Base-by-base conservation (phyloP, 371 early-diverging fungal species). In the Capillidium heterosporum region DNA sequence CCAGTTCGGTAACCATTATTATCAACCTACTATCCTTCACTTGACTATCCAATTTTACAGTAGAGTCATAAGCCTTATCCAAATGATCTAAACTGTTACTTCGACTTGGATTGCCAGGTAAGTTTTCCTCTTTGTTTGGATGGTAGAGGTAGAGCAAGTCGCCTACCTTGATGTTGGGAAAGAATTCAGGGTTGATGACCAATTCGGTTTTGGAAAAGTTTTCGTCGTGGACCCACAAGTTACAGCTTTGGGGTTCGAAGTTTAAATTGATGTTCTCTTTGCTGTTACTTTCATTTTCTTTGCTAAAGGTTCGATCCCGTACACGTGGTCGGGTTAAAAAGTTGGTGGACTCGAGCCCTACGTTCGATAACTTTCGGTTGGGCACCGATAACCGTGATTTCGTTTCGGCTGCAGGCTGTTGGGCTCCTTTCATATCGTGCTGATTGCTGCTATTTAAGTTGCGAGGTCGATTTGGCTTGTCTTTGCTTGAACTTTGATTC, bases 111-210 rank as follows among this genome's bases (percentile, higher is more conserved):
- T 8, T 19, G 4, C 2, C 11, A 31, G 26, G 13, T 24, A 7
- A 4, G 13, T 4, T 35, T 35, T 35, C 44, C 7, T 44, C 23
- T 3, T 42, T 55, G 17, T n/a, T 57, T 8, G 72, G 69, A 46
- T 69, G 67, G 52, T 65, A 68, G 24, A 88, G 70, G 57, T 78
- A 76, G n/a, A 95, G 71, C 29, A 91, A 68, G 60, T 92, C 90
- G 35, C 90, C 89, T 23, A 76, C 75, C 27, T 72, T 64, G 29
- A 87, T 67, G 23, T 72, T 75, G 0, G 90, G 84, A 54, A 95
- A 85, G 53, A 69, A 74, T 50, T 84, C 77, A 3, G 90, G 87
- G 65, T 89, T 87, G 41, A 95, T 67, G 15, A 91, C 74, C 47
- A 91, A 75, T 54, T 91, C 91, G 31, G 76, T 78, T 27, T 72